These are phyloP conservation scores for Rubus parviflorus DNA, from an alignment of 306 rosid genomes.

Conservation along the genomic window DNA sequence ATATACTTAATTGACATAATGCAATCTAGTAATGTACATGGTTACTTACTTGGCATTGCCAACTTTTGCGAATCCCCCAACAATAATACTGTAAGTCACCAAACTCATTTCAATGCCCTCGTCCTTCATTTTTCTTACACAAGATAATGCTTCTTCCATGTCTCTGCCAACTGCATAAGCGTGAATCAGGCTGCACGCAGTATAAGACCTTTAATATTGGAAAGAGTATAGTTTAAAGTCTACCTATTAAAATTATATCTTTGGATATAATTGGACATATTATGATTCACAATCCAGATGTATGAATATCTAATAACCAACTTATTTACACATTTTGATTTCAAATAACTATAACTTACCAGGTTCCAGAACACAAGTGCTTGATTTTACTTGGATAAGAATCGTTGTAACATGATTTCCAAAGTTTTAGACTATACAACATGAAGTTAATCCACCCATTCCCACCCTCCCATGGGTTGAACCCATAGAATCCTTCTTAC, in stretches of 20 bases:
- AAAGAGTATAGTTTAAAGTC: constrained; percentile 6
- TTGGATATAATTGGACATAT: not conserved
- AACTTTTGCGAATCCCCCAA: constrained; percentile 80
- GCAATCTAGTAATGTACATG: constrained; percentile 1
- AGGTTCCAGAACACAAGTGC: not conserved
- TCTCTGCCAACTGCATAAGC: constrained; percentile 99
- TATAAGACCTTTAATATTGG: constrained; percentile 34
- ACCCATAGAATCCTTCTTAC: not conserved
- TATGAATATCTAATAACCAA: not conserved
- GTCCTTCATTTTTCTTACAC: constrained; percentile 89
- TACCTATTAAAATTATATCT: not conserved
- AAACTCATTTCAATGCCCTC: constrained; percentile 83
- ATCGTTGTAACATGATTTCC: not conserved
- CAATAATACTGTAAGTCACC: constrained; percentile 91
- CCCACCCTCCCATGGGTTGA: not conserved
- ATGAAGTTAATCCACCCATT: not conserved
- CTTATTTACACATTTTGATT: not conserved
- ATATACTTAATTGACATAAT: not conserved
- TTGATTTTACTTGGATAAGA: not conserved
- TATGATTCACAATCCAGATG: not conserved
- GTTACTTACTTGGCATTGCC: constrained; percentile 80
- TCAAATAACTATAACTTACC: not conserved
- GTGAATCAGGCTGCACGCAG: constrained; percentile 90
- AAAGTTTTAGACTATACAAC: not conserved
- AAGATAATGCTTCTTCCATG: constrained; percentile 94